phyloP scores from a whole-genome alignment of 352 stramenopile species.

The Albugo candida region DNA sequence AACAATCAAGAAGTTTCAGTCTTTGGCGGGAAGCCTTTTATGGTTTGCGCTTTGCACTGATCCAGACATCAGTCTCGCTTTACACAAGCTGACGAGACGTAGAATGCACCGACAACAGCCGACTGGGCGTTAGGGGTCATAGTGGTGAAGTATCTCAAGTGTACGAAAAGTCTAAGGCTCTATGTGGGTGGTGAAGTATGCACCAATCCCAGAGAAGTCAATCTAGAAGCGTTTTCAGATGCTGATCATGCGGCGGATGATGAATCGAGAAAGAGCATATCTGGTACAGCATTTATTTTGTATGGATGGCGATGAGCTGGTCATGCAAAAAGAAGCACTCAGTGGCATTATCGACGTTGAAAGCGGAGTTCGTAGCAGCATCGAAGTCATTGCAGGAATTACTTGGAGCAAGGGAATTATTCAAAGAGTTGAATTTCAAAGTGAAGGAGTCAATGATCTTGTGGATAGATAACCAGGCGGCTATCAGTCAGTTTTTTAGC shows the following conservation, averaged over 20 bases:
- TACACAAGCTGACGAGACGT: slow-evolving; percentile 5
- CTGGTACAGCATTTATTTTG: background rate
- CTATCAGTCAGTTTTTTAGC: slow-evolving; percentile 5
- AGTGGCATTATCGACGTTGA: too few relatives aligned
- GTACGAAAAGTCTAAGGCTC: slow-evolving; percentile 5
- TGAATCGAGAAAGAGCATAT: background rate
- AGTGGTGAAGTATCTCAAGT: slow-evolving; percentile 11
- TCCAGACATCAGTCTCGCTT: slow-evolving; percentile 11
- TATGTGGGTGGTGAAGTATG: background rate
- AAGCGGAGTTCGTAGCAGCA: too few relatives aligned
- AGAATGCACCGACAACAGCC: slow-evolving; percentile 2
- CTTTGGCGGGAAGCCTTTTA: slow-evolving; percentile 14
- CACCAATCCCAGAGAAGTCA: background rate
- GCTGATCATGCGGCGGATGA: background rate
- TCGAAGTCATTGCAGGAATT: slow-evolving; percentile 1
- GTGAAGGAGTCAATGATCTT: slow-evolving; percentile 2
- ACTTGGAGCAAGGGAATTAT: too few relatives aligned
- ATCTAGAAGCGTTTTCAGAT: background rate
- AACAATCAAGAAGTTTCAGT: slow-evolving; percentile 13
- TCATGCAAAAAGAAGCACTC: slow-evolving; percentile 9
- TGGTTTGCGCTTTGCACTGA: slow-evolving; percentile 13
- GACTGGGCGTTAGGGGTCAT: slow-evolving; percentile 9
- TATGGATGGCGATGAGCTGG: background rate
- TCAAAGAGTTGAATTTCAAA: background rate
- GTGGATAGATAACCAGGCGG: slow-evolving; percentile 6